A percentile compares a stretch with the other conserved stretches of the same genome.
phyloP scores from a whole-genome alignment of 2,329 filamentous ascomycete species.

The Neocatenulostroma microsporum region DNA sequence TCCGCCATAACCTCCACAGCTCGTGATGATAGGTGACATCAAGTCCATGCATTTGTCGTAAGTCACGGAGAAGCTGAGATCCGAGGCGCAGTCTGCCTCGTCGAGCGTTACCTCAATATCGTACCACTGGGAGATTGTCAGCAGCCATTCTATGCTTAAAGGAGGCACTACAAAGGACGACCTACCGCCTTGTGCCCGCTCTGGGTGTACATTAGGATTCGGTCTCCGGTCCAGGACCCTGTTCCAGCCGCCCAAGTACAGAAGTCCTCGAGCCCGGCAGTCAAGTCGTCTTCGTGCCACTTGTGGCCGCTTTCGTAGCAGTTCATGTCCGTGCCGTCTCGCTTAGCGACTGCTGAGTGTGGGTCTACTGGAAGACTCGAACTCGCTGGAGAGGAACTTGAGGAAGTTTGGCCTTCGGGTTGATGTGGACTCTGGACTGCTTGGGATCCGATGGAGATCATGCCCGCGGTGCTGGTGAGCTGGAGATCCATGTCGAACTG shows the following conservation, averaged over 20 bases:
- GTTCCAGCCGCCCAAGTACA: neutral
- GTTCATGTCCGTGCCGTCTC: neutral
- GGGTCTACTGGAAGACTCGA: neutral
- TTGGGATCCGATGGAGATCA: neutral
- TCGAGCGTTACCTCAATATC: neutral
- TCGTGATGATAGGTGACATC: no score
- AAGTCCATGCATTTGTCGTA: no score
- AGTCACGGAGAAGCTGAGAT: neutral
- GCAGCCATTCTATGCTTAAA: no score
- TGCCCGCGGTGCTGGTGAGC: neutral
- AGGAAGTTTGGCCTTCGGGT: neutral
- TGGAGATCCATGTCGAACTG: neutral
- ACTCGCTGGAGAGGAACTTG: neutral
- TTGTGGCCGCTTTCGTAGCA: neutral
- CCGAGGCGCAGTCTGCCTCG: neutral
- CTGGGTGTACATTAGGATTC: neutral
- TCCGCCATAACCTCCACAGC: no score
- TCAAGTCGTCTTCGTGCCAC: neutral
- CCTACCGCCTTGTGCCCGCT: no score
- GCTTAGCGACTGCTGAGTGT: neutral
- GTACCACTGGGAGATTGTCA: conserved; percentile 1
- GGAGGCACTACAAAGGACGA: no score
- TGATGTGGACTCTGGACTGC: neutral
- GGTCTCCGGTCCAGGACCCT: neutral
- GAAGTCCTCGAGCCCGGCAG: neutral